phyloP scores from a whole-genome alignment of 2,329 filamentous ascomycete species.

The Colletotrichum tabaci region DNA sequence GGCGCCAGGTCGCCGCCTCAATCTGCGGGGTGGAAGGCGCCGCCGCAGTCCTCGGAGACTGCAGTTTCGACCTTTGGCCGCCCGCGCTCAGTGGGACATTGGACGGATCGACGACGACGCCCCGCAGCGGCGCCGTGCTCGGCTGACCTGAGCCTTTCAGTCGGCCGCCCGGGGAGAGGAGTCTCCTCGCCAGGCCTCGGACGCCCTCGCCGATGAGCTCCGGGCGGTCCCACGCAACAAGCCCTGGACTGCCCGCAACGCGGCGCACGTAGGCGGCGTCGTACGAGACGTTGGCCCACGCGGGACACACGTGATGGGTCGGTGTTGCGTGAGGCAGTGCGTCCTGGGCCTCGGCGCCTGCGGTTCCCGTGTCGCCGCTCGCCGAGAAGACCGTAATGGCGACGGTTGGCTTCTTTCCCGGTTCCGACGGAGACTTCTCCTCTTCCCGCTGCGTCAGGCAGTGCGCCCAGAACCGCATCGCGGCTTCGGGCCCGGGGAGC shows the following conservation, averaged over 20 bases:
- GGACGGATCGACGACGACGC: constrained; percentile 45
- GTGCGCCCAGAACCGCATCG: constrained; percentile 69
- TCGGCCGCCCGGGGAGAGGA: constrained; percentile 56
- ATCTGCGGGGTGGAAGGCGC: constrained; percentile 18
- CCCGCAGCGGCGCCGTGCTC: constrained; percentile 50
- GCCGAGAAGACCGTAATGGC: constrained; percentile 65
- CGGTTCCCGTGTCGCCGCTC: constrained; percentile 42
- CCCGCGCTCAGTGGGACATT: not conserved
- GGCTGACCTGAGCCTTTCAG: constrained; percentile 50
- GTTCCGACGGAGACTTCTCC: constrained; percentile 48
- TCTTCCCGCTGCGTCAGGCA: constrained; percentile 56
- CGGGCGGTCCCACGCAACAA: constrained; percentile 65
- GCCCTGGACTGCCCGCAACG: constrained; percentile 56
- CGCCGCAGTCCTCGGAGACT: not conserved
- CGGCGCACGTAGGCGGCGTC: constrained; percentile 60
- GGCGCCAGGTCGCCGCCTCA: constrained; percentile 28
- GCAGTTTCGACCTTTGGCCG: not conserved
- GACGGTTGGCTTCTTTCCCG: constrained; percentile 55
- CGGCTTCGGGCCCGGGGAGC: constrained; percentile 76
- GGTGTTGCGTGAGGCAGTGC: constrained; percentile 46
- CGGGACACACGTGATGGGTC: constrained; percentile 60
- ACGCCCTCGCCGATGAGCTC: constrained; percentile 61
- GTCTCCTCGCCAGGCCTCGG: constrained; percentile 56
- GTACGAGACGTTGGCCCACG: constrained; percentile 63
- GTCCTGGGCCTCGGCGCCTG: constrained; percentile 42